A percentile compares a stretch with the other conserved stretches of the same genome.
Evolutionary conservation across 495 filamentous ascomycete genomes (phyloP).

Genomic region (Aspergillus nanangensis): DNA sequence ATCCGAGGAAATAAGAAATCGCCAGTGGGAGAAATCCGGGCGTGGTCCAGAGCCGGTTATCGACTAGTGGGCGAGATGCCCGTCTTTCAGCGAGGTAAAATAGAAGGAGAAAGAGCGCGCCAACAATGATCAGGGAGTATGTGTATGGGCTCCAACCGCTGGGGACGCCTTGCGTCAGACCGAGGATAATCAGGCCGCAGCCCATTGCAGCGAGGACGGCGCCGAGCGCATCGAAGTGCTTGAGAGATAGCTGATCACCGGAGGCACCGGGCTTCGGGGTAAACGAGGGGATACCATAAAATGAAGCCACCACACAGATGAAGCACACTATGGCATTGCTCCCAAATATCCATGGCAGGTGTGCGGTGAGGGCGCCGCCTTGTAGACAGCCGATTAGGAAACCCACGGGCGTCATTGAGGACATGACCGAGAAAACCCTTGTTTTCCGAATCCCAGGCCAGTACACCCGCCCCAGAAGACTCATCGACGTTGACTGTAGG

Average conservation of each 20-base stretch:
- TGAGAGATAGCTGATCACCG: constrained; percentile 9
- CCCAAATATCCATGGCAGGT: constrained; percentile 27
- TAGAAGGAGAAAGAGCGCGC: constrained; percentile 14
- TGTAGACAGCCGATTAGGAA: constrained; percentile 23
- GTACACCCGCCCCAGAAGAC: constrained; percentile 26
- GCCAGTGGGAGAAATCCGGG: constrained; percentile 40
- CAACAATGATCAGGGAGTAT: constrained; percentile 19
- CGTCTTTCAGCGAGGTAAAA: constrained; percentile 22
- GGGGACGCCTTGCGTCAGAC: constrained; percentile 24
- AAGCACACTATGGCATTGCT: constrained; percentile 22
- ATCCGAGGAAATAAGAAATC: constrained; percentile 41
- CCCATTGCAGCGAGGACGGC: constrained; percentile 20
- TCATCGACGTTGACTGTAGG: constrained; percentile 24
- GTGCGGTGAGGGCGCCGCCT: constrained; percentile 19
- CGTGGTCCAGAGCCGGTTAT: constrained; percentile 27
- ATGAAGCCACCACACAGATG: constrained; percentile 15
- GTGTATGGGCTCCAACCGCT: constrained; percentile 26
- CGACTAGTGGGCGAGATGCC: constrained; percentile 20
- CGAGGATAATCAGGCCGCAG: constrained; percentile 25
- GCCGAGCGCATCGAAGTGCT: constrained; percentile 24
- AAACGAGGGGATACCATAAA: constrained; percentile 18
- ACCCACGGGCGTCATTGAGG: constrained; percentile 20
- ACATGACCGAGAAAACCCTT: constrained; percentile 26
- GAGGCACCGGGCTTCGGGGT: constrained; percentile 16
- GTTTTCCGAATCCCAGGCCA: constrained; percentile 26